Conservation (phyloP, 2,329 filamentous ascomycete genomes). For the Fusarium oligoseptatum region DNA sequence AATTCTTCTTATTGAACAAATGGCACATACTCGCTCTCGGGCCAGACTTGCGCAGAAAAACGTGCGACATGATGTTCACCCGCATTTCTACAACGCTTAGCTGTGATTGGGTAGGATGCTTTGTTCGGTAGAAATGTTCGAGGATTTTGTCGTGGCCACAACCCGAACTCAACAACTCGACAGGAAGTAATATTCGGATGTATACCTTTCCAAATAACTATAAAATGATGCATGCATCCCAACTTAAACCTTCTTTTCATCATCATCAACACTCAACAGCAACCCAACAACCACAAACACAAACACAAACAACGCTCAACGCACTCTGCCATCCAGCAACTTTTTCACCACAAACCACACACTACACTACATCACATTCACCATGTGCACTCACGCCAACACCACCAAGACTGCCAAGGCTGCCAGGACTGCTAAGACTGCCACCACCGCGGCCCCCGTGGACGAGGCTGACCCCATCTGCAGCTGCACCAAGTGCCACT, state of each 20-base stretch:
- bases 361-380: neutral
- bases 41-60: too few species aligned
- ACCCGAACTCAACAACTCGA: neutral
- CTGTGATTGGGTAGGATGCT: neutral
- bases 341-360: neutral
- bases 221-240: neutral
- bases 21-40: too few species aligned
- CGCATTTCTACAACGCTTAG: neutral
- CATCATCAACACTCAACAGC: neutral
- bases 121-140: neutral
- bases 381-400: neutral
- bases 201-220: neutral
- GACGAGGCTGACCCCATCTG: neutral
- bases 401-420: neutral
- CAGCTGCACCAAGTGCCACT: neutral
- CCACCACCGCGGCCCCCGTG: neutral
- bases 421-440: neutral
- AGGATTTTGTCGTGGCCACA: neutral
- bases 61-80: neutral
- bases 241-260: neutral
- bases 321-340: neutral
- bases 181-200: neutral
- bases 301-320: neutral
- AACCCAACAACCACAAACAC: neutral
- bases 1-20: neutral